These are phyloP conservation scores for Colletotrichum tropicale DNA, from an alignment of 2,329 filamentous ascomycete genomes.

Conservation along the genomic window DNA sequence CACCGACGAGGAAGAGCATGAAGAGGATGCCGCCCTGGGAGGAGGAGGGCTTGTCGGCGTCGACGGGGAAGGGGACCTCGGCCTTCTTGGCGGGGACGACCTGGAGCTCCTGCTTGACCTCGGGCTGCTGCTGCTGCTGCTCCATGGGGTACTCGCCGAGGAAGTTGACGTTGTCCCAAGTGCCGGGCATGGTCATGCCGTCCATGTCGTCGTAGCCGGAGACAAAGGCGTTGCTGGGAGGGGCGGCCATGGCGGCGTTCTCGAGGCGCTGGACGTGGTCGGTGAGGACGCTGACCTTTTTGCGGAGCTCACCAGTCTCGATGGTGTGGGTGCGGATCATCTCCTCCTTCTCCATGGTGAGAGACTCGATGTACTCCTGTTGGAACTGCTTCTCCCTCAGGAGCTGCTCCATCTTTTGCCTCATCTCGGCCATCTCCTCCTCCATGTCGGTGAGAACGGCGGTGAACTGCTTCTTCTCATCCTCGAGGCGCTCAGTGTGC, in stretches of 20 bases:
- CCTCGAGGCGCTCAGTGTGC: constrained; percentile 94
- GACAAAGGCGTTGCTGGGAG: constrained; percentile 63
- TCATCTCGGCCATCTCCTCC: constrained; percentile 73
- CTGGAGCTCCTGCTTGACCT: constrained; percentile 65
- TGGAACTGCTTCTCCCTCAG: constrained; percentile 76
- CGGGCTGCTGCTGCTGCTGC: constrained; percentile 30
- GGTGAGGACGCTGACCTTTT: constrained; percentile 85
- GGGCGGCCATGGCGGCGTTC: constrained; percentile 54
- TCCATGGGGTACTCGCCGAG: constrained; percentile 74
- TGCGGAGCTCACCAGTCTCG: constrained; percentile 88
- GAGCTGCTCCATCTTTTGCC: constrained; percentile 72
- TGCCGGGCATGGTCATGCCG: constrained; percentile 77
- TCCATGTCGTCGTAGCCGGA: constrained; percentile 83
- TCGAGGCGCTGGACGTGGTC: constrained; percentile 76
- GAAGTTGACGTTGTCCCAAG: constrained; percentile 85
- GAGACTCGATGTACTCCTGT: constrained; percentile 74
- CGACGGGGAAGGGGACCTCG: constrained; percentile 48
- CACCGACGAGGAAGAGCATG: constrained; percentile 96
- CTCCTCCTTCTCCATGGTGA: constrained; percentile 89
- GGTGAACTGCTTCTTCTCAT: constrained; percentile 93
- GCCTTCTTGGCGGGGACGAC: constrained; percentile 59
- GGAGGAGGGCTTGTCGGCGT: constrained; percentile 63
- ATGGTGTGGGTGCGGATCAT: constrained; percentile 87
- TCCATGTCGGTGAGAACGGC: constrained; percentile 79
- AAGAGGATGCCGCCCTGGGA: constrained; percentile 84